A percentile compares a stretch with the other conserved stretches of the same genome.
Evolutionary conservation across 805 yeast genomes (phyloP).

Genomic region (Candida sonorensis): DNA sequence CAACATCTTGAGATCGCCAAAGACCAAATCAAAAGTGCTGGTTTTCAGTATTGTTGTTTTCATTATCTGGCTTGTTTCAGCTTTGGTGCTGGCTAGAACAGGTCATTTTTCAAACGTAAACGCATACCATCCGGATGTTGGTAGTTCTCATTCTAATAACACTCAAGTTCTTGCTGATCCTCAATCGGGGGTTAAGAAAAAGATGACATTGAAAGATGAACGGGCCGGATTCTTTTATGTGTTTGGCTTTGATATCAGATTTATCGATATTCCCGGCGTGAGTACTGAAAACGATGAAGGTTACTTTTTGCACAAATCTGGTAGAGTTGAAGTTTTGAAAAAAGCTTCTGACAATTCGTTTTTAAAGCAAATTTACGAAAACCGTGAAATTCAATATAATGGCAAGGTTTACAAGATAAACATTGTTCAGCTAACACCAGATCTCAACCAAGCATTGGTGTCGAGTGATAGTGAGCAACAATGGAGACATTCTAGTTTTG

Average conservation of each 20-base stretch:
- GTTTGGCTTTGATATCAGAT: conserved; percentile 16
- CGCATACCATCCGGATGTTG: conserved; percentile 11
- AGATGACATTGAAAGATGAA: conserved; percentile 22
- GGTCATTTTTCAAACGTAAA: conserved; percentile 14
- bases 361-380: conserved; percentile 24
- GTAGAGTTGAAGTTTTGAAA: conserved; percentile 9
- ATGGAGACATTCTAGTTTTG: conserved; percentile 67
- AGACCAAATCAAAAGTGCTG: conserved; percentile 8
- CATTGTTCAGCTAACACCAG: conserved; percentile 36
- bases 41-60: conserved; percentile 13
- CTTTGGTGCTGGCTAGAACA: conserved; percentile 17
- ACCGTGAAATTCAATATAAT: conserved; percentile 32
- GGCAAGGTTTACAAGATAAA: conserved; percentile 35
- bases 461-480: conserved; percentile 41
- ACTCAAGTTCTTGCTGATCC: too few species aligned
- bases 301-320: conserved; percentile 23
- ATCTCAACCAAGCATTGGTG: conserved; percentile 45
- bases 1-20: conserved; percentile 13
- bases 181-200: conserved; percentile 4
- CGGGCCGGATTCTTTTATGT: conserved; percentile 25
- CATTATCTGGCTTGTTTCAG: conserved; percentile 21
- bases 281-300: conserved; percentile 38
- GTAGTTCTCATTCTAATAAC: too few species aligned
- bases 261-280: conserved; percentile 21
- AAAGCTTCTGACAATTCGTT: conserved; percentile 26